Evolutionary conservation across 106 monocot species (phyloP).

Genomic region (Narthecium ossifragum): DNA sequence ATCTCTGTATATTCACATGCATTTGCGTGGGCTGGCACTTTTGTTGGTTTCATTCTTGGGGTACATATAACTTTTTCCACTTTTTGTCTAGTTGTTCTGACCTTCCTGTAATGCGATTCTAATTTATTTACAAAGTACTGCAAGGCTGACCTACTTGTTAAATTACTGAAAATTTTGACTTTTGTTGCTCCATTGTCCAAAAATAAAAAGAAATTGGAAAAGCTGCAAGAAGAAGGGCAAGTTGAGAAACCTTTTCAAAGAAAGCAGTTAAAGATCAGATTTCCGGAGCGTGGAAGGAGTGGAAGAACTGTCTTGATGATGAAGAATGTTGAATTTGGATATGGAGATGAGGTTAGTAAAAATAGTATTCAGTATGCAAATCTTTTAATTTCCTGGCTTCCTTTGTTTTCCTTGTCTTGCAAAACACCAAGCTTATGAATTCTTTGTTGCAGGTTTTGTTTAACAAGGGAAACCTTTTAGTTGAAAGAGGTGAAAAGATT

Average conservation of each 20-base stretch:
- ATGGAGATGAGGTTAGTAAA: slow-evolving; percentile 63
- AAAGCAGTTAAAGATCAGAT: slow-evolving; percentile 89
- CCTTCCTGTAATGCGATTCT: too few species aligned
- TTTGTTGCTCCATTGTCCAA: too few species aligned
- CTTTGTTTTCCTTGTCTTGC: slow-evolving; percentile 2
- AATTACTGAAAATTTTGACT: too few species aligned
- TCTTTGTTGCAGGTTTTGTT: slow-evolving; percentile 44
- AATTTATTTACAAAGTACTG: too few species aligned
- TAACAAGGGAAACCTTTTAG: slow-evolving; percentile 68
- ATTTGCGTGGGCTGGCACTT: too few species aligned
- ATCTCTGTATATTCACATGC: too few species aligned
- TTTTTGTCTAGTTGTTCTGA: too few species aligned
- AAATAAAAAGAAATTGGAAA: slow-evolving; percentile 99
- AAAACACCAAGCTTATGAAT: neutral
- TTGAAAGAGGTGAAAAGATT: slow-evolving; percentile 91
- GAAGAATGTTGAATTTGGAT: slow-evolving; percentile 81
- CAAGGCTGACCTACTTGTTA: too few species aligned
- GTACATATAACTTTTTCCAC: too few species aligned
- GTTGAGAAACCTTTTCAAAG: slow-evolving; percentile 92
- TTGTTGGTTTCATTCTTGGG: too few species aligned
- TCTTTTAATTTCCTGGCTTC: neutral
- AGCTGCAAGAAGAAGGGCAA: slow-evolving; percentile 75
- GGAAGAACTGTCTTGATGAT: slow-evolving; percentile 67
- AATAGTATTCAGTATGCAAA: neutral
- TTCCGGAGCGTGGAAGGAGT: slow-evolving; percentile 92